Conservation (phyloP, 1,284 basidiomycete species). For the Gomphus sp. region DNA sequence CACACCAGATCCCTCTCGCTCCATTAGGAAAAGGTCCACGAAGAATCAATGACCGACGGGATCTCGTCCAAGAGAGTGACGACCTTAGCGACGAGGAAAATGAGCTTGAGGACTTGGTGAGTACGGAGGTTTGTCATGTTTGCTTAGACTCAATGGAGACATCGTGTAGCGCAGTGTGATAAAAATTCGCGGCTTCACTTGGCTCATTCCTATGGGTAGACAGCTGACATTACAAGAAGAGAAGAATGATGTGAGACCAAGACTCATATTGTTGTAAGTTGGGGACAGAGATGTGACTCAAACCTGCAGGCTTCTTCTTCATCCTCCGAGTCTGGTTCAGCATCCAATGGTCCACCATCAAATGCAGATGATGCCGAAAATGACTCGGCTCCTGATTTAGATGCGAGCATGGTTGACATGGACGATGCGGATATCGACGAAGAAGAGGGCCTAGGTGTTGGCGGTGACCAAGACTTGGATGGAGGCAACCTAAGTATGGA, state of each 20-base stretch:
- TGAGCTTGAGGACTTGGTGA: conserved; percentile 63
- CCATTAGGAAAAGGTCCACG: conserved; percentile 36
- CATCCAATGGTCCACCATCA: conserved; percentile 6
- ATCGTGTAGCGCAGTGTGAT: conserved; percentile 42
- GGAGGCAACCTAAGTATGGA: conserved; percentile 1
- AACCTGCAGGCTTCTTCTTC: conserved; percentile 36
- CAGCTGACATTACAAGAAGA: conserved; percentile 68
- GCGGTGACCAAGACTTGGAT: conserved; percentile 27
- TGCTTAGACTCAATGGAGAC: not conserved
- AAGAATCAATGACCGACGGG: conserved; percentile 50
- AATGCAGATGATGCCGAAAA: conserved; percentile 24
- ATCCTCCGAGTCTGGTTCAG: conserved; percentile 25
- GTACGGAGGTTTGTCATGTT: conserved; percentile 15
- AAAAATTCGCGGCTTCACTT: conserved; percentile 55
- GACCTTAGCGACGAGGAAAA: conserved; percentile 80
- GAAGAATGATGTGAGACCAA: conserved; percentile 62
- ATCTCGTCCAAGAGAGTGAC: conserved; percentile 72
- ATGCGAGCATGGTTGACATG: conserved; percentile 64
- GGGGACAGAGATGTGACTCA: not conserved
- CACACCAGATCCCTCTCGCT: conserved; percentile 54
- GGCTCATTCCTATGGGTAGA: conserved; percentile 64
- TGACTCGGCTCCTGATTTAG: conserved; percentile 40
- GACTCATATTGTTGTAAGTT: not conserved
- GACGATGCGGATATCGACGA: conserved; percentile 56
- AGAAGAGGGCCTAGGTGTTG: conserved; percentile 28